These are phyloP conservation scores for Quercus rubra DNA, from an alignment of 306 rosid genomes.

Conservation along the genomic window DNA sequence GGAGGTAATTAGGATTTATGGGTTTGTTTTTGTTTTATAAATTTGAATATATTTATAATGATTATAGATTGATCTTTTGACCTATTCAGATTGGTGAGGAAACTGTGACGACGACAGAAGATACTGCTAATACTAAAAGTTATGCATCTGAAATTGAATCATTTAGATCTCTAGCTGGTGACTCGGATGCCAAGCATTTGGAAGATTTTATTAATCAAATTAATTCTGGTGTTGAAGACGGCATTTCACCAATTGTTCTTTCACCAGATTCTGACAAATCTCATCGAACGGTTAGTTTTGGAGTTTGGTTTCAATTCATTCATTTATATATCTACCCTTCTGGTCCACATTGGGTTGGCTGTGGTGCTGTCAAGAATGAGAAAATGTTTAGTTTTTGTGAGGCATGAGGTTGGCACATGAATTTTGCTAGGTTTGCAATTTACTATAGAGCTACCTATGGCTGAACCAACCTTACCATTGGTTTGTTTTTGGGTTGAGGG, in stretches of 20 bases:
- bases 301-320: not conserved
- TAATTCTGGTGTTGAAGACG: constrained; percentile 47
- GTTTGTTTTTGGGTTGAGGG: not conserved
- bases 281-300: constrained; percentile 73
- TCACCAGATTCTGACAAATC: constrained; percentile 76
- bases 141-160: constrained; percentile 67
- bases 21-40: not conserved
- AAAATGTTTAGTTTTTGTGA: no score
- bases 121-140: constrained; percentile 27
- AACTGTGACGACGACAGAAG: constrained; percentile 29
- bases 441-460: no score
- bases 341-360: not conserved
- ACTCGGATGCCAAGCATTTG: constrained; percentile 49
- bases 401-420: no score
- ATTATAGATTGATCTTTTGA: constrained; percentile 3
- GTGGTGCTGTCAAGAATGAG: no score
- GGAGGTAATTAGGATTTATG: constrained; percentile 30
- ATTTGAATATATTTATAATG: not conserved
- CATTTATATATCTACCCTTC: not conserved
- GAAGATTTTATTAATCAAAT: constrained; percentile 60
- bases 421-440: no score
- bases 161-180: constrained; percentile 71
- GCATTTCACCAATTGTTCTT: constrained; percentile 55
- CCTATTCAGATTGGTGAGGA: constrained; percentile 45
- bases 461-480: not conserved